Base-by-base conservation (phyloP, 345 rosid genomes). In the Schrenkiella parvula region DNA sequence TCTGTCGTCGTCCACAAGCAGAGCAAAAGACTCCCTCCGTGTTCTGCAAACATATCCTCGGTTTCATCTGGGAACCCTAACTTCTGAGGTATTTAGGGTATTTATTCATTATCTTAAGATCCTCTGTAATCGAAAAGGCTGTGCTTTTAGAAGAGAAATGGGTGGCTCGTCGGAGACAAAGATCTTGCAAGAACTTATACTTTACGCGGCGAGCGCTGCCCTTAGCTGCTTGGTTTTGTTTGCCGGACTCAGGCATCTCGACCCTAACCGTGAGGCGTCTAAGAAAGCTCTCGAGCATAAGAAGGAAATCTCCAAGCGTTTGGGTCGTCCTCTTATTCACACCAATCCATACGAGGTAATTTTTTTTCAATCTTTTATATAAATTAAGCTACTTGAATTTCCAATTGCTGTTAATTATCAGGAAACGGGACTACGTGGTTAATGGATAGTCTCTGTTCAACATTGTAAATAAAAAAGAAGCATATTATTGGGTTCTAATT, bases 121-220 rank as follows among this genome's bases (percentile, higher is more conserved):
- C 64, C 19, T 60, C 28, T 46, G 13, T 23, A 18, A 43, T 71
- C 53, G 38, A 41, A 8, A 68, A 50, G 64, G 47, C 35, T 25
- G 7, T 66, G 6, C 11, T 19, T 19, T 61, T 8, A 43, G 26
- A 41, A 62, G 32, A 18, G 17, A 57, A 66, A 82, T 85, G 93
- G 87, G 84, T 25, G 72, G 83, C 5, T 81, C 93, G 4, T 81
- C 89, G 46, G 92, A 89, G 85, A 86, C 95, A 2, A 91, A 79
- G 80, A 84, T 91, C 78, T 34, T 95, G 68, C 95, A 95, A 74
- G 87, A 95, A 37, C 84, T 92, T 58, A 52, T 89, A 34, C 78
- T 91, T 56, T 91, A 91, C 82, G 99, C 98, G 7, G 99, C 99
- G 25, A 95, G 99, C 81, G 99, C 99, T 9, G 98, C 99, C 46